phyloP scores from a whole-genome alignment of 257 asterid genomes.

The Parsonsia alboflavescens region DNA sequence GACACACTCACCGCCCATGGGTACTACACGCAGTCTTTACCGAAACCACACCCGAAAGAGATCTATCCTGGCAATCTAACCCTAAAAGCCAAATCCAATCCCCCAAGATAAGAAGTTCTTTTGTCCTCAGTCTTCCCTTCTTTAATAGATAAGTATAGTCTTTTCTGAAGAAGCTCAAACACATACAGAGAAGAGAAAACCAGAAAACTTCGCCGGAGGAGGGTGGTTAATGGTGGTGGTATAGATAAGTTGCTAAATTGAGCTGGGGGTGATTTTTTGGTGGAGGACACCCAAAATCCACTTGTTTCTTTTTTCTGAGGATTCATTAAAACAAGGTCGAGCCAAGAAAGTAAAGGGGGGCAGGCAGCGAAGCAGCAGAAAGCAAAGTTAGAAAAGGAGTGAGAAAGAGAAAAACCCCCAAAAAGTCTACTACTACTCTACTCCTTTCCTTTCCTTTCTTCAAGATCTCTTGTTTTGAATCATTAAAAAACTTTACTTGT shows the following conservation, averaged over 20 bases:
- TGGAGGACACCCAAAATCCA: constrained; percentile 49
- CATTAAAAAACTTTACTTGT: constrained; percentile 31
- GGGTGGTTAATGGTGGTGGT: background rate
- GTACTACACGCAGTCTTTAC: constrained; percentile 2
- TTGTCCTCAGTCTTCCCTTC: constrained; percentile 7
- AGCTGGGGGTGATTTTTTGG: constrained; percentile 23
- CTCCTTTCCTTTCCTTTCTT: constrained; percentile 7
- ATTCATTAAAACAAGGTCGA: constrained; percentile 30
- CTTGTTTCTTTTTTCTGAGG: constrained; percentile 11
- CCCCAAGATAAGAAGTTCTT: constrained; percentile 1
- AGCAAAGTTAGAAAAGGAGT: constrained; percentile 22
- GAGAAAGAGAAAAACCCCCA: constrained; percentile 4
- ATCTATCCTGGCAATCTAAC: constrained; percentile 18
- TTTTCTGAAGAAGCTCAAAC: background rate
- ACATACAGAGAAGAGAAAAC: background rate
- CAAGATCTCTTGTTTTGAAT: constrained; percentile 25
- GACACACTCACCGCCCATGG: constrained; percentile 34
- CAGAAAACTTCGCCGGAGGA: background rate
- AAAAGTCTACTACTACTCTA: constrained; percentile 23
- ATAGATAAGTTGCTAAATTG: constrained; percentile 14
- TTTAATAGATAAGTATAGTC: background rate
- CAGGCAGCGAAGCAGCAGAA: constrained; percentile 4
- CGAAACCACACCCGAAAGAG: constrained; percentile 12
- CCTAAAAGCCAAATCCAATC: constrained; percentile 17
- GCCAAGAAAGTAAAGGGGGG: background rate